Evolutionary conservation across 768 basidiomycete species (phyloP), one percentile per base, ranked within the genome.

Genomic region (Pisolithus sp.): DNA sequence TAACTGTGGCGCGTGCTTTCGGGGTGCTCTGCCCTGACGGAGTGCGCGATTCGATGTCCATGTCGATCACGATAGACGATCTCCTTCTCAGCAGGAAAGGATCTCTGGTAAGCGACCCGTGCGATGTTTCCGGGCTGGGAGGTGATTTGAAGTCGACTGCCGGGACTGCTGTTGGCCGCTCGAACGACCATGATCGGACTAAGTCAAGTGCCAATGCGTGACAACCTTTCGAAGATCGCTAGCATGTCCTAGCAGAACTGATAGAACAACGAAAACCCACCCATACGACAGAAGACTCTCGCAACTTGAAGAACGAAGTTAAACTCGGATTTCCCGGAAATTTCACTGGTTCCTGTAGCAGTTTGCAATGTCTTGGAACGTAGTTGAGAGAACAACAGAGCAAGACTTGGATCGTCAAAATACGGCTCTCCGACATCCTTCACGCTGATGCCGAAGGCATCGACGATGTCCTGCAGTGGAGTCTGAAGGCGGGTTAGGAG

Each of bases 271-370:
- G n/a, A 28, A 9, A 0, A 65, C 85, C 38, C 57, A 91, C 95
- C 96, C 93, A 97, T 95, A 53, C 91, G 76, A 61, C 89, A 92
- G 59, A 97, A 93, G 7, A 95, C 89, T 26, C 92, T 81, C 0
- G 93, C 89, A 59, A 93, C 92, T 70, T 98, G 94, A 26, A 94
- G 73, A 9, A 99, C 91, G 65, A 98, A 98, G 63, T 89, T 93
- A 70, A 94, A 97, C 64, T 99, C 95, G 12, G 84, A 81, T 42
- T 79, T 78, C 17, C 87, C 89, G 0, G 90, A 85, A 26, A 97
- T 92, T 60, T 94, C 90, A 59, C 85, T 92, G 0, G 90, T 92
- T 13, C 95, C 95, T 64, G 93, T 86, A 2, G 88, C 89, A 4
- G 95, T 85, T 72, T 98, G 95, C 24, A 98, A 70, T 0, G 93